Conservation (phyloP, 805 yeast species). For the Lipomyces starkeyi region DNA sequence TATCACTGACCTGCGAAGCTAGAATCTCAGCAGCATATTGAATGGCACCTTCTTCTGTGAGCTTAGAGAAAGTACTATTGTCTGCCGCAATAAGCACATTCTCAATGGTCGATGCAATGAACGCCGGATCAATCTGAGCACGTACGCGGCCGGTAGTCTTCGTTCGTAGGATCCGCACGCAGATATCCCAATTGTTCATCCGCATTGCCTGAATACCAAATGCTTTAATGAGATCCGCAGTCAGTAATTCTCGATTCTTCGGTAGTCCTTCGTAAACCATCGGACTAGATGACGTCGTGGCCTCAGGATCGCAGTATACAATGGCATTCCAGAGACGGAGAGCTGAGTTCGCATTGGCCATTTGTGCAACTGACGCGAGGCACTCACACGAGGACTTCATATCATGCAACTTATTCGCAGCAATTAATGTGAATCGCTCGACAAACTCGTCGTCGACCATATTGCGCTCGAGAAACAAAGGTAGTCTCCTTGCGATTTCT, state of each 20-base stretch:
- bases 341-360: not conserved
- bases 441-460: not conserved
- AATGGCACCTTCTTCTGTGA: conserved; percentile 11
- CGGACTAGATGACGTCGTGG: not conserved
- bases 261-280: not conserved
- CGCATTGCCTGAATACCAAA: conserved; percentile 15
- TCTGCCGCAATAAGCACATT: not conserved
- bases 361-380: not conserved
- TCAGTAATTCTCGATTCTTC: not conserved
- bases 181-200: conserved; percentile 2
- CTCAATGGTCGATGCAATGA: conserved; percentile 7
- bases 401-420: not conserved
- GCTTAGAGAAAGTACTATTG: not conserved
- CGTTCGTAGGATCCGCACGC: conserved; percentile 19
- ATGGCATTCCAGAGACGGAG: not conserved
- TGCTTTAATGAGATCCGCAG: conserved; percentile 10
- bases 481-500: not conserved
- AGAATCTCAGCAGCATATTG: conserved; percentile 3
- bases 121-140: conserved; percentile 6
- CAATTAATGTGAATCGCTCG: not conserved
- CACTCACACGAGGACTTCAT: not conserved
- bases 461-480: not conserved
- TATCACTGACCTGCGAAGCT: conserved; percentile 9
- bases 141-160: conserved; percentile 9
- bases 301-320: not conserved